These are phyloP conservation scores for Tricholoma bakamatsutake DNA, from an alignment of 768 basidiomycete species.

Conservation along the genomic window DNA sequence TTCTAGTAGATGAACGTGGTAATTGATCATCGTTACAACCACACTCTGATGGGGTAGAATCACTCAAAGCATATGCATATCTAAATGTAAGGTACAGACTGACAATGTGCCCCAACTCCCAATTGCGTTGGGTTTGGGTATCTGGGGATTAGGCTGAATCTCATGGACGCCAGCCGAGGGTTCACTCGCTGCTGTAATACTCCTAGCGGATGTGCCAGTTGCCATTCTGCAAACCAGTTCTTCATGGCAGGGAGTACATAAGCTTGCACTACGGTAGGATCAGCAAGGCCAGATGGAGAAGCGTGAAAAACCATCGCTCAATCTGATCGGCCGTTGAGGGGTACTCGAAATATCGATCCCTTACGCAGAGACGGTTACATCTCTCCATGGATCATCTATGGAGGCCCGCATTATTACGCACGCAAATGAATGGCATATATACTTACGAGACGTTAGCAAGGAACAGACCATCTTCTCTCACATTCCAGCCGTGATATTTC, in stretches of 20 bases:
- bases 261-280: conserved; percentile 55
- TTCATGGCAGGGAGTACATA: conserved; percentile 48
- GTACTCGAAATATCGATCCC: conserved; percentile 41
- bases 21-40: too few relatives aligned
- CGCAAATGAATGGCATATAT: neutral
- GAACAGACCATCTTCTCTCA: conserved; percentile 51
- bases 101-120: conserved; percentile 21
- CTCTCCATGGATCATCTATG: conserved; percentile 68
- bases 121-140: conserved; percentile 28
- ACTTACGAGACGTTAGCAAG: conserved; percentile 67
- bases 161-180: neutral
- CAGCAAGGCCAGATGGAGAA: conserved; percentile 39
- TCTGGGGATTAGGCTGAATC: neutral
- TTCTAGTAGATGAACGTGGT: neutral
- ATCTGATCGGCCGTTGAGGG: conserved; percentile 46
- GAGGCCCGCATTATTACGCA: neutral
- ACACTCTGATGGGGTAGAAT: too few relatives aligned
- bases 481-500: conserved; percentile 59
- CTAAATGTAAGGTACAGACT: neutral
- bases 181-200: neutral
- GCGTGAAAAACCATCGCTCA: conserved; percentile 62
- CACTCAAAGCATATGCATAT: too few relatives aligned
- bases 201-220: conserved; percentile 8
- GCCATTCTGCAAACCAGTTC: conserved; percentile 48
- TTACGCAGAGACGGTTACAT: conserved; percentile 60